Percentiles rank a stretch among this genome's conserved stretches.
Conservation (phyloP, 2,329 filamentous ascomycete species). For the Drechslera avenae region DNA sequence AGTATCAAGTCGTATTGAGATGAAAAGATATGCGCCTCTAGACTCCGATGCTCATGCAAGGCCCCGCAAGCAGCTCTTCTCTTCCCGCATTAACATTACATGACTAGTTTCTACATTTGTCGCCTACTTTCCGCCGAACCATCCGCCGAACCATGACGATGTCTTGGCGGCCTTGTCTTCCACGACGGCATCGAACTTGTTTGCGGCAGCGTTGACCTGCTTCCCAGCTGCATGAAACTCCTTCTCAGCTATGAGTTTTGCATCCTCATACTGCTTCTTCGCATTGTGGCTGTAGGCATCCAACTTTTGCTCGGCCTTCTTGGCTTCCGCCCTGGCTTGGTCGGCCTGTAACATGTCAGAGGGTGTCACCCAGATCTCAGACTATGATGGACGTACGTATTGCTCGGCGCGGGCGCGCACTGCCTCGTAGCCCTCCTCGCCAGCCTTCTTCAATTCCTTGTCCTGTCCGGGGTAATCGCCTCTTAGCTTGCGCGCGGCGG, state of each 20-base stretch:
- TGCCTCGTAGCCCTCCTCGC: conserved; percentile 55
- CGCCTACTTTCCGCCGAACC: conserved; percentile 72
- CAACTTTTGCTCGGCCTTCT: conserved; percentile 68
- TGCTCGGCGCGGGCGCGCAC: conserved; percentile 54
- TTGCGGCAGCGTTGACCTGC: conserved; percentile 61
- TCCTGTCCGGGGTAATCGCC: conserved; percentile 66
- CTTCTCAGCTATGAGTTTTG: conserved; percentile 62
- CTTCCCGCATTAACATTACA: conserved; percentile 5
- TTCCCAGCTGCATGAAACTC: conserved; percentile 49
- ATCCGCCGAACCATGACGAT: conserved; percentile 81
- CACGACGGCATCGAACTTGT: conserved; percentile 82
- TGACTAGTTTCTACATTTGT: neutral
- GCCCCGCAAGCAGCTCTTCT: conserved; percentile 1
- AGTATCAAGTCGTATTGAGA: conserved; percentile 23
- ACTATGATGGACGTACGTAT: conserved; percentile 31
- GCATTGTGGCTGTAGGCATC: conserved; percentile 59
- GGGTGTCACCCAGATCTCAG: neutral
- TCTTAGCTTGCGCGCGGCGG: conserved; percentile 69
- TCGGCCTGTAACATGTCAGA: conserved; percentile 42
- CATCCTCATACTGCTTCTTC: conserved; percentile 65
- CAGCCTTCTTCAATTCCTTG: conserved; percentile 68
- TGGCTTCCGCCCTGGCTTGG: conserved; percentile 56
- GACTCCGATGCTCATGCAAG: conserved; percentile 38
- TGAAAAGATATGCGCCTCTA: conserved; percentile 19
- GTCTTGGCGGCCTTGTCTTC: conserved; percentile 79